phyloP scores from a whole-genome alignment of 371 early-diverging fungal species.

The Lichtheimia ornata region DNA sequence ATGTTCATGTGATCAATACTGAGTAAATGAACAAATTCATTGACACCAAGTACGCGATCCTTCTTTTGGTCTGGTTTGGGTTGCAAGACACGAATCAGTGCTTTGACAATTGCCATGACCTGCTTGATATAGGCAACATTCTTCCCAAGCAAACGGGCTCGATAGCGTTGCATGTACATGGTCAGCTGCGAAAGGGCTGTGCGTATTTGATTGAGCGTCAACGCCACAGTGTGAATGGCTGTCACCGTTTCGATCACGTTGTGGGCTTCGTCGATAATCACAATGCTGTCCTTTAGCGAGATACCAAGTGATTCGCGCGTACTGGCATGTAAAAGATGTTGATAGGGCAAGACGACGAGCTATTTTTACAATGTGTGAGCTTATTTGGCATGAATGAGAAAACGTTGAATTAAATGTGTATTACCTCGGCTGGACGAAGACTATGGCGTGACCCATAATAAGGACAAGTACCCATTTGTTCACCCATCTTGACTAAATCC shows the following conservation, averaged over 20 bases:
- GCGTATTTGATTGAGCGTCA: conserved; percentile 49
- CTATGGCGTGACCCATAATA: conserved; percentile 88
- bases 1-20: conserved; percentile 86
- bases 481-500: conserved; percentile 76
- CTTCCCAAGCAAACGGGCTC: conserved; percentile 66
- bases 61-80: conserved; percentile 20
- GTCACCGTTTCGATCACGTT: conserved; percentile 79
- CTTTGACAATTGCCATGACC: conserved; percentile 52
- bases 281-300: conserved; percentile 67
- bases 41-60: conserved; percentile 54
- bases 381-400: neutral
- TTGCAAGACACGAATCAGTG: conserved; percentile 31
- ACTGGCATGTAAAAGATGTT: conserved; percentile 72
- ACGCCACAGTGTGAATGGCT: conserved; percentile 55
- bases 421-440: conserved; percentile 60
- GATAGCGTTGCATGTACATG: conserved; percentile 74
- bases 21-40: conserved; percentile 71
- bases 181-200: conserved; percentile 58
- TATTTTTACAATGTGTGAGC: conserved; percentile 12
- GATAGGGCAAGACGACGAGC: conserved; percentile 88
- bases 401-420: too few species aligned
- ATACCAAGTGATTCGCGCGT: conserved; percentile 83
- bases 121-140: conserved; percentile 83
- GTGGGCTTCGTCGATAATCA: conserved; percentile 93
- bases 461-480: conserved; percentile 71